phyloP scores from a whole-genome alignment of 2,329 filamentous ascomycete species.

The Cyclaneusma minus region DNA sequence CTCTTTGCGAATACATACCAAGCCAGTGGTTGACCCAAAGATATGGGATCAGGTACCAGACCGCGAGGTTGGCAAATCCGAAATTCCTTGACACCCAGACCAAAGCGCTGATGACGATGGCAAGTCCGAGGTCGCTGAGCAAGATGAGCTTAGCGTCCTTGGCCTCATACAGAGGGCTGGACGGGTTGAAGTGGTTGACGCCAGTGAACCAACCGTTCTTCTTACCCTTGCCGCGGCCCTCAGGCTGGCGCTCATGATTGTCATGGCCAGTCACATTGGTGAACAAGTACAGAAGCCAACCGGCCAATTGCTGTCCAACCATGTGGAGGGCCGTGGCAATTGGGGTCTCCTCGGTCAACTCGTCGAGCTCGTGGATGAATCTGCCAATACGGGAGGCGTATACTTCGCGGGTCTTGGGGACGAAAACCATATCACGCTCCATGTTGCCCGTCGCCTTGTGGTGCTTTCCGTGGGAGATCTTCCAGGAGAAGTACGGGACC shows the following conservation, averaged over 20 bases:
- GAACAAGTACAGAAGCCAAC: conserved; percentile 85
- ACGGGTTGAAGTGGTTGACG: conserved; percentile 90
- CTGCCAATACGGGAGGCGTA: conserved; percentile 63
- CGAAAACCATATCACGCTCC: conserved; percentile 97
- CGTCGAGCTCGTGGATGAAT: conserved; percentile 64
- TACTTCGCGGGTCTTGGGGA: conserved; percentile 79
- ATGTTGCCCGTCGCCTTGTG: conserved; percentile 98
- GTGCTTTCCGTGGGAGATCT: conserved; percentile 97
- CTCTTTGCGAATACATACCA: conserved; percentile 45
- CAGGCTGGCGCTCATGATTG: conserved; percentile 76
- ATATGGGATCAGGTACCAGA: conserved; percentile 94
- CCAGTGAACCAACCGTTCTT: conserved; percentile 62
- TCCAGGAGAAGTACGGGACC: conserved; percentile 98
- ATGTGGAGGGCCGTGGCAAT: conserved; percentile 63
- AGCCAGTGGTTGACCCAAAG: conserved; percentile 99
- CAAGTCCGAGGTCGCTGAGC: conserved; percentile 70
- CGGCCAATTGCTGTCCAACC: conserved; percentile 72
- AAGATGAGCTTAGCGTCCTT: conserved; percentile 80
- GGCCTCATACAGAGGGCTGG: conserved; percentile 79
- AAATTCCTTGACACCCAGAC: conserved; percentile 56
- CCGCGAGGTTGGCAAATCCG: conserved; percentile 71
- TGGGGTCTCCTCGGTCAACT: conserved; percentile 90
- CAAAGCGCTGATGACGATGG: conserved; percentile 39
- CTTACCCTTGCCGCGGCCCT: conserved; percentile 91
- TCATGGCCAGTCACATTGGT: conserved; percentile 95